Evolutionary conservation across 2,329 filamentous ascomycete genomes (phyloP), one percentile per base, ranked within the genome.

Genomic region (Pyricularia pennisetigena): DNA sequence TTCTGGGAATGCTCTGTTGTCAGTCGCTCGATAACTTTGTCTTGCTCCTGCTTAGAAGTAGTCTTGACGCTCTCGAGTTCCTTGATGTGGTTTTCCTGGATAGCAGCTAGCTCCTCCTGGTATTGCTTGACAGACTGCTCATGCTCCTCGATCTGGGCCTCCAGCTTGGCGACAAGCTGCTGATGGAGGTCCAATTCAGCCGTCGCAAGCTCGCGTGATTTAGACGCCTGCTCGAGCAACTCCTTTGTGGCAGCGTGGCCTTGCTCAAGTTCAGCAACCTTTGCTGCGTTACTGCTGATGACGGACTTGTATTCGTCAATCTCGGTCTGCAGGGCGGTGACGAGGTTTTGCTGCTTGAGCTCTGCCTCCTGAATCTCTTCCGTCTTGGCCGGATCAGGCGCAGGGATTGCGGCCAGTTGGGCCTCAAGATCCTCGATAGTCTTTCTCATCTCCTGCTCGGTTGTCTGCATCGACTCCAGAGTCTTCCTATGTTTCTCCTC

Each of bases 301-400:
- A 91, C 86, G 3, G 84, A 80, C 79, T 91, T 94, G 79, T 97
- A 93, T 75, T 93, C 88, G 67, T 94, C 88, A 67, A 97, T 89
- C 75, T 97, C 90, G 69, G 80, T 83, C 70, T 91, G 90, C 61
- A 97, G 79, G 63, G 82, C 82, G 49, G 82, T 80, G 41, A 91
- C 80, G 65, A 89, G 79, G 49, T 85, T 82, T 69, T 89, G 80
- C 70, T 92, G 87, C 74, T 85, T 83, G 59, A 78, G 77, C 49
- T 84, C 79, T 2, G 77, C 80, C 69, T 87, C 84, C 68, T 77
- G 78, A 32, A 83, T 79, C 28, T 85, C 76, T 1, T 80, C 78
- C 7, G 78, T 78, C 16, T 77, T 78, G 41, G 76, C 74, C 9
- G 76, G 74, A 68, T 79, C 76, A 16, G 81, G 65, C 12, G 69